Base-by-base conservation (phyloP, 768 basidiomycete species). In the Collybiopsis luxurians region DNA sequence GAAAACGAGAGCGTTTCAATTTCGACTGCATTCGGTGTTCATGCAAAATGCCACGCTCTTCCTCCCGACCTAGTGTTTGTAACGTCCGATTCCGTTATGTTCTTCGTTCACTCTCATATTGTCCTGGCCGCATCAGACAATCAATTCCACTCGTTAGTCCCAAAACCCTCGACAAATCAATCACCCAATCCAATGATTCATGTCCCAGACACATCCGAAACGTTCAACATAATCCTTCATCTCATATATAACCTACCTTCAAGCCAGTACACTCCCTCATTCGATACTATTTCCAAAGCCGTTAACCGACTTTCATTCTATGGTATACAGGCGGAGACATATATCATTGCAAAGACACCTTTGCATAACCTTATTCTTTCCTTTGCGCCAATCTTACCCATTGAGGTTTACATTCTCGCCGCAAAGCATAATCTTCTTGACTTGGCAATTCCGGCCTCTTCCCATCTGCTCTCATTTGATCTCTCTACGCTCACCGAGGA, bases 1-100 rank as follows among this genome's bases (percentile, higher is more conserved):
- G 73, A 77, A 19, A 79, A 69, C 47, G 71, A 75, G 2, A 72
- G 77, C 52, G 86, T 92, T 55, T 90, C 90, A 1, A 83, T 93
- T 34, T 92, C 90, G 15, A 93, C 91, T 26, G 89, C 89, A 0
- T 93, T 92, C 71, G 86, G 80, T 64, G 89, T 90, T 2, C 83
- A 81, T 36, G 83, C 87, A 2, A 51, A 40, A 9, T 21, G 30
- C 59, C 75, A 81, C 34, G 63, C 79, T 0, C 67, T 78, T 19
- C 75, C 77, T 1, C 83, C 87, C 1, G 87, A 93, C 66, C 61
- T 84, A 43, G 76, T 87, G 62, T 71, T 91, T 49, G 72, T 90
- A 53, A 85, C 89, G 2, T 78, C 83, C 27, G 92, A 94, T 64
- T 79, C 80, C 17, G 89, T 94, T 39, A 90, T 91, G 70, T 94